Evolutionary conservation across 2,329 filamentous ascomycete genomes (phyloP).

Genomic region (Diaporthe ampelina): DNA sequence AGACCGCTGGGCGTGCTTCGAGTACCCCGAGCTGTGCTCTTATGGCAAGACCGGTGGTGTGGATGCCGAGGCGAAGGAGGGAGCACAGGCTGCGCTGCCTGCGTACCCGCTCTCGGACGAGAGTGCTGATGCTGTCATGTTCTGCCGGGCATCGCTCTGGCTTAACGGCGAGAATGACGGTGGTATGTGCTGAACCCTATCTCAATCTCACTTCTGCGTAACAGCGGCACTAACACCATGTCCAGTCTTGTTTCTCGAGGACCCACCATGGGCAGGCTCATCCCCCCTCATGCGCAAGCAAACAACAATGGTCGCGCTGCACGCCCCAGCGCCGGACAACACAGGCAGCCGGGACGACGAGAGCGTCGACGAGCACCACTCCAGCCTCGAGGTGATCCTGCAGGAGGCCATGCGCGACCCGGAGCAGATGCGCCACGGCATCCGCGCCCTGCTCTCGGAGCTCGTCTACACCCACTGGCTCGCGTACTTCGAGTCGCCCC

Average conservation of each 20-base stretch:
- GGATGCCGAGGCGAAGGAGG: constrained; percentile 24
- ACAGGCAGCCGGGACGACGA: constrained; percentile 18
- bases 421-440: constrained; percentile 32
- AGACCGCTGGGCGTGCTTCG: constrained; percentile 43
- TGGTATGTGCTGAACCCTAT: no score
- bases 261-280: constrained; percentile 12
- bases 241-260: constrained; percentile 39
- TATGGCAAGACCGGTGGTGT: constrained; percentile 43
- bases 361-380: constrained; percentile 43
- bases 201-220: no score
- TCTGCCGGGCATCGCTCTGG: constrained; percentile 55
- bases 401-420: constrained; percentile 43
- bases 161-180: constrained; percentile 47
- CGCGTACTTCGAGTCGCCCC: constrained; percentile 51
- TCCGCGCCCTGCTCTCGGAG: constrained; percentile 43
- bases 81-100: constrained; percentile 17
- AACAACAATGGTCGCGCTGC: constrained; percentile 19
- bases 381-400: constrained; percentile 49
- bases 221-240: background rate
- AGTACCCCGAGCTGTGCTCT: constrained; percentile 49
- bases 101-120: constrained; percentile 42
- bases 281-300: constrained; percentile 7
- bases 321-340: constrained; percentile 1
- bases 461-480: constrained; percentile 51
- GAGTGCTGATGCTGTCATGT: constrained; percentile 46